phyloP scores from a whole-genome alignment of 345 rosid genomes.

The Passiflora organensis region DNA sequence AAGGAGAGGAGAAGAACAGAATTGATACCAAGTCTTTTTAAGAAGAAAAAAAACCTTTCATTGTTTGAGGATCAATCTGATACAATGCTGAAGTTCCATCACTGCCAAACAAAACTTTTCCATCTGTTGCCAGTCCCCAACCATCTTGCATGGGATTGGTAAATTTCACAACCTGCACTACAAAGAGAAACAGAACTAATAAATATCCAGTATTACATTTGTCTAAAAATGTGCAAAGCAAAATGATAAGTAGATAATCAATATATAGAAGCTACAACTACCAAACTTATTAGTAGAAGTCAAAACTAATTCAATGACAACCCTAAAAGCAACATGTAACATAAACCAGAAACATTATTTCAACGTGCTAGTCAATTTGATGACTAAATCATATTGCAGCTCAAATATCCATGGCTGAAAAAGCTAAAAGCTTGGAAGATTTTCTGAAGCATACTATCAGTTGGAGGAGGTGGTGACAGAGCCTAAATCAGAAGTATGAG shows the following conservation, averaged over 20 bases:
- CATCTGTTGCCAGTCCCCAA: conserved; percentile 96
- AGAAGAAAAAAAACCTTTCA: conserved; percentile 50
- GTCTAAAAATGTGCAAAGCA: not conserved
- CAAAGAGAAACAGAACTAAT: conserved; percentile 2
- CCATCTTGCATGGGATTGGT: conserved; percentile 88
- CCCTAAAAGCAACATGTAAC: not conserved
- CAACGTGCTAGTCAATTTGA: not conserved
- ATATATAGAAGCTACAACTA: not conserved
- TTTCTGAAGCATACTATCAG: no score
- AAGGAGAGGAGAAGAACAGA: not conserved
- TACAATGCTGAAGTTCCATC: conserved; percentile 88
- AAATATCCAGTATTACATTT: not conserved
- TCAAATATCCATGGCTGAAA: not conserved
- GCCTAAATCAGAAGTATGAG: not conserved
- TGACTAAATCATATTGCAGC: not conserved
- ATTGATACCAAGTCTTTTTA: conserved; percentile 9
- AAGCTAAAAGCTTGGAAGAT: no score
- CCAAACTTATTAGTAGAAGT: no score
- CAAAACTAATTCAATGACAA: no score
- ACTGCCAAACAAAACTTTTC: conserved; percentile 72
- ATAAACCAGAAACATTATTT: not conserved
- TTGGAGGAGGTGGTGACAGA: no score
- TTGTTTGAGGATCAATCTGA: conserved; percentile 60
- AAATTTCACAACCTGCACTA: conserved; percentile 59
- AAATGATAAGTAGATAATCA: conserved; percentile 6